Base-by-base conservation (phyloP, 1,284 basidiomycete species). In the Takashimella tepidaria region DNA sequence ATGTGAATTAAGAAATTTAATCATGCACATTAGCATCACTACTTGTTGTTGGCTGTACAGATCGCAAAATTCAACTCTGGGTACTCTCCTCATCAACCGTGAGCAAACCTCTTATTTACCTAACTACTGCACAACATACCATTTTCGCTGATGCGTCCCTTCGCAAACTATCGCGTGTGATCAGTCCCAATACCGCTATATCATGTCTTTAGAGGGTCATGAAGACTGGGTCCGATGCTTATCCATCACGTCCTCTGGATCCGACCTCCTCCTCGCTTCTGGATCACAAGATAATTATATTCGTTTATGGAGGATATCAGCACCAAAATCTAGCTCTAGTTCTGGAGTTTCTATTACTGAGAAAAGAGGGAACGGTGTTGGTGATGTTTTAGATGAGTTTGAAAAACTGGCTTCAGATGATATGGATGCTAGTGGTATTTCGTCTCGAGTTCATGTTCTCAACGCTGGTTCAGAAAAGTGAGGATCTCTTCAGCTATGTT, bases 221-320 rank as follows among this genome's bases (percentile, higher is more conserved):
- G 88, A 95, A 78, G 92, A 97, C 69, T 98, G 92, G 92, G 81
- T 96, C 48, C 84, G 87, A 58, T 81, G 83, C 56, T 80, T 97
- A 23, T 80, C 85, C 2, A 89, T 96, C 71, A 80, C 80, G 24
- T 48, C 67, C 2, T 69, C 73, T 40, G 23, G 55, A 4, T 55
- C 56, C n/a, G 76, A 78, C 50, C 58, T 80, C 60, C 84, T 80
- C 1, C 79, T 97, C 19, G 91, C 93, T 1, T 92, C 91, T 13
- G 93, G 90, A 1, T 91, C 91, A 3, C 92, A 96, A 75, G 93
- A 97, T 70, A 84, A 84, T 16, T 92, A 89, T 40, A 88, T 96
- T 51, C 84, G 92, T 31, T 76, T 97, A 4, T 97, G 92, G 92
- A 85, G 85, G 55, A 83, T 79, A 46, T 63, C 72, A 2, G 46